Percentiles rank a stretch among this genome's conserved stretches.
Evolutionary conservation across 345 rosid genomes (phyloP).

Genomic region (Acer negundo): DNA sequence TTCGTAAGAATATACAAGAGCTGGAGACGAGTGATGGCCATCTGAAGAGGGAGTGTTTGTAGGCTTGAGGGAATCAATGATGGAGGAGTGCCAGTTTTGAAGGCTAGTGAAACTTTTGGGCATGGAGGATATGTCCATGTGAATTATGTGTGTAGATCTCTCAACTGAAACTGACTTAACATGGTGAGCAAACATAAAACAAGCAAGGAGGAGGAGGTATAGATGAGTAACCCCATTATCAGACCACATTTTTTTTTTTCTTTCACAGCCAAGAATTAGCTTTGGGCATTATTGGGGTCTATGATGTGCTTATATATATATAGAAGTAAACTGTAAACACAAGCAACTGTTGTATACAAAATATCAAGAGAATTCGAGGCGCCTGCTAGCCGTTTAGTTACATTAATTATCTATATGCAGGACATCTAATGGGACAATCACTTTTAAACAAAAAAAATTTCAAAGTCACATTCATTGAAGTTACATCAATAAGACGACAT

Average conservation of each 20-base stretch:
- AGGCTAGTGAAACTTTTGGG: conserved; percentile 27
- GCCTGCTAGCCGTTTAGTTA: background rate
- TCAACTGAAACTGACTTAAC: conserved; percentile 1
- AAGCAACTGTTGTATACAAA: background rate
- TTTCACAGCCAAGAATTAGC: background rate
- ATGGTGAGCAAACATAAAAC: background rate
- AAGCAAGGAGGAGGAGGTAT: background rate
- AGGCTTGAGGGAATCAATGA: conserved; percentile 24
- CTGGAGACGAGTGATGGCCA: conserved; percentile 7
- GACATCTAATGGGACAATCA: background rate
- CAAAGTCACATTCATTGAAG: background rate
- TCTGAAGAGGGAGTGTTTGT: background rate
- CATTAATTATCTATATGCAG: background rate
- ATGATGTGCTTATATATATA: conserved; percentile 9
- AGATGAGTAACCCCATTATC: background rate
- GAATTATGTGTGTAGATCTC: conserved; percentile 25
- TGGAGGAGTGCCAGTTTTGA: conserved; percentile 35
- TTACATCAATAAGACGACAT: background rate
- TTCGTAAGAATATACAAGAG: conserved; percentile 24
- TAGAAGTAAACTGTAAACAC: background rate
- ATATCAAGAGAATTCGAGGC: background rate
- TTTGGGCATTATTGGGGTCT: background rate
- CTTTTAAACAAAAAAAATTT: background rate
- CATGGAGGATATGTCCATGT: conserved; percentile 32
- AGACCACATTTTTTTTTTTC: conserved; percentile 20